Percentiles rank a stretch among this genome's conserved stretches.
phyloP scores from a whole-genome alignment of 1,139 yeast species.

The Yarrowia galli region DNA sequence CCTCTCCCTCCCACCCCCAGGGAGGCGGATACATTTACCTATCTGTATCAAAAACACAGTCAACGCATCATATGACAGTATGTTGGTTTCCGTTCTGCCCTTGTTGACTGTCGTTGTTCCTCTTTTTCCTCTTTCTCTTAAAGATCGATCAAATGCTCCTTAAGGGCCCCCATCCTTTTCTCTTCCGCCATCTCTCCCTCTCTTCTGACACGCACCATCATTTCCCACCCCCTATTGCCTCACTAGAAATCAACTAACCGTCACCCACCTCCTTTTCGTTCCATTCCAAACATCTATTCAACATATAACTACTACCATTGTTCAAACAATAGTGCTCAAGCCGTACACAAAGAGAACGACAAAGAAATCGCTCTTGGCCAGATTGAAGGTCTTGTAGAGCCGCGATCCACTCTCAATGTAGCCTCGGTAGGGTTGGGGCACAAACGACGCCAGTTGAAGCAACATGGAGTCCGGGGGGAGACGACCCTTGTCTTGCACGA shows the following conservation, averaged over 20 bases:
- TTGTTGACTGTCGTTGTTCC: neutral
- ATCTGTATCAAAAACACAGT: neutral
- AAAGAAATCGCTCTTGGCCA: constrained; percentile 22
- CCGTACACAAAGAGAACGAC: constrained; percentile 14
- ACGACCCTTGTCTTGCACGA: constrained; percentile 33
- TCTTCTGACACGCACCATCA: no score
- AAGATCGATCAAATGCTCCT: no score
- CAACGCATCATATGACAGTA: neutral
- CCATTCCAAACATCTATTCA: neutral
- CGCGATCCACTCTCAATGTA: constrained; percentile 36
- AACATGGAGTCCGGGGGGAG: constrained; percentile 29
- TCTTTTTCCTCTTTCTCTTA: neutral
- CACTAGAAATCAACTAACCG: neutral
- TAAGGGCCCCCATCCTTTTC: no score
- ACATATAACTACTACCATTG: neutral
- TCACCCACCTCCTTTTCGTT: no score
- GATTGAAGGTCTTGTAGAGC: constrained; percentile 25
- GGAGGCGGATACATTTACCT: no score
- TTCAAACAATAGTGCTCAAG: constrained; percentile 10
- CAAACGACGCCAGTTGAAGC: constrained; percentile 18
- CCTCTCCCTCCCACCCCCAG: no score
- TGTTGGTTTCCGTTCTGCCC: no score
- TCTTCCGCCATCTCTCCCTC: no score
- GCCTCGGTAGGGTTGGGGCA: constrained; percentile 34
- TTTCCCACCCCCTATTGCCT: neutral